These are phyloP conservation scores for Colletotrichum gigasporum DNA, from an alignment of 2,329 filamentous ascomycete species.

Conservation along the genomic window DNA sequence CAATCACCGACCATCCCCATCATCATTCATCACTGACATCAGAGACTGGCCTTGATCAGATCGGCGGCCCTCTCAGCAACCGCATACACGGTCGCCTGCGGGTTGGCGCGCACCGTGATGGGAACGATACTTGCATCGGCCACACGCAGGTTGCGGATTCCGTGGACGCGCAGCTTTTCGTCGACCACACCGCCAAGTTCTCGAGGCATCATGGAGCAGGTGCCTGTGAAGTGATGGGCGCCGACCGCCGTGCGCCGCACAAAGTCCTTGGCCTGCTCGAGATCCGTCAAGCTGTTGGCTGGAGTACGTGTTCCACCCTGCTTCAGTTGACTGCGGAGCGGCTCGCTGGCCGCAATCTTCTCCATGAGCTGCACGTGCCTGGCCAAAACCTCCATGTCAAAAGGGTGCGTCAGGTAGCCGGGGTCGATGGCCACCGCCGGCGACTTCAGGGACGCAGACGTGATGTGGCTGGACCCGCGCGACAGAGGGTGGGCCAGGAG, in stretches of 20 bases:
- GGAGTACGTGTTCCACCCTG: conserved; percentile 40
- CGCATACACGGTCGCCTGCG: conserved; percentile 46
- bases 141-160: conserved; percentile 52
- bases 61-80: conserved; percentile 42
- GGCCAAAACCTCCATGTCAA: conserved; percentile 65
- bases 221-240: conserved; percentile 58
- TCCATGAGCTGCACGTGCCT: conserved; percentile 54
- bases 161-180: conserved; percentile 53
- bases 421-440: conserved; percentile 54
- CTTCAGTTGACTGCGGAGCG: conserved; percentile 53
- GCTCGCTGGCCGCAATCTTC: conserved; percentile 45
- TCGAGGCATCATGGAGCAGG: conserved; percentile 60
- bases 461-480: conserved; percentile 68
- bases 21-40: neutral
- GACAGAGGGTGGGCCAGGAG: conserved; percentile 71
- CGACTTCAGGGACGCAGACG: conserved; percentile 43
- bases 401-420: conserved; percentile 62
- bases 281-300: conserved; percentile 36
- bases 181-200: conserved; percentile 60
- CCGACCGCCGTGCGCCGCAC: conserved; percentile 45
- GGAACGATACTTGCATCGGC: conserved; percentile 53
- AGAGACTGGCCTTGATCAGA: conserved; percentile 33
- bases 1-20: too few species aligned
- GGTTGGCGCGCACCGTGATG: conserved; percentile 41
- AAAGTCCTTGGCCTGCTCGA: conserved; percentile 47